phyloP scores from a whole-genome alignment of 768 basidiomycete genomes.

The Lactarius sp. region DNA sequence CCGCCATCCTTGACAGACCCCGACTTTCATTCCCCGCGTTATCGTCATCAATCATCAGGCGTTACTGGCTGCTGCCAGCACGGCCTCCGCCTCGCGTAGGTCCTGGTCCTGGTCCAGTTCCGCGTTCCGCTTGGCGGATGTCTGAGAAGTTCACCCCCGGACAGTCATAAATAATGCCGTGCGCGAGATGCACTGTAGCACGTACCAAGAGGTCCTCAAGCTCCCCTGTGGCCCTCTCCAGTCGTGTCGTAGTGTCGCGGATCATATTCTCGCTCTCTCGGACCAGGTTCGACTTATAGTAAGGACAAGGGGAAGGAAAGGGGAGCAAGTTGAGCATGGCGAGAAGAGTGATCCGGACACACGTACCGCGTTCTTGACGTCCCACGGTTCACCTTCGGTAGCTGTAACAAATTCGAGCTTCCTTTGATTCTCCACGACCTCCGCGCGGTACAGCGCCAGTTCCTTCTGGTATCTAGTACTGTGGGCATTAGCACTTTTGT shows the following conservation, averaged over 20 bases:
- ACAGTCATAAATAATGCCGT: not conserved
- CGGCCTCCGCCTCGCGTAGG: slow-evolving; percentile 47
- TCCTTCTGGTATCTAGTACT: slow-evolving; percentile 52
- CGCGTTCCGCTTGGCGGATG: slow-evolving; percentile 41
- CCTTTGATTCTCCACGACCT: slow-evolving; percentile 52
- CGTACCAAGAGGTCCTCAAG: slow-evolving; percentile 65
- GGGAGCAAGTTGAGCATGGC: not conserved
- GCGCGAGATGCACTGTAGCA: slow-evolving; percentile 26
- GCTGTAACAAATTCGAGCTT: slow-evolving; percentile 58
- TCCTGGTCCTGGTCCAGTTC: slow-evolving; percentile 35
- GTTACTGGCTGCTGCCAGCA: slow-evolving; percentile 38
- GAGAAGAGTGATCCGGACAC: not conserved
- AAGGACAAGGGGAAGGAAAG: not conserved
- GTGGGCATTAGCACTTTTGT: too few relatives aligned
- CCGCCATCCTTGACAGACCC: too few relatives aligned
- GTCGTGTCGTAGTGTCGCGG: slow-evolving; percentile 53
- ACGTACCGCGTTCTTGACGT: slow-evolving; percentile 68
- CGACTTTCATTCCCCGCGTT: not conserved
- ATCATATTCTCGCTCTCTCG: slow-evolving; percentile 82
- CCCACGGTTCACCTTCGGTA: slow-evolving; percentile 62
- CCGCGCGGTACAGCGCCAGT: slow-evolving; percentile 58
- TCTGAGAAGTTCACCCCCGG: slow-evolving; percentile 30
- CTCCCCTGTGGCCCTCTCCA: slow-evolving; percentile 59
- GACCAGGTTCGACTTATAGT: slow-evolving; percentile 34
- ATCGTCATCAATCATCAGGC: not conserved